These are phyloP conservation scores for Geotrichum bryndzae DNA, from an alignment of 1,139 yeast species.

Conservation along the genomic window DNA sequence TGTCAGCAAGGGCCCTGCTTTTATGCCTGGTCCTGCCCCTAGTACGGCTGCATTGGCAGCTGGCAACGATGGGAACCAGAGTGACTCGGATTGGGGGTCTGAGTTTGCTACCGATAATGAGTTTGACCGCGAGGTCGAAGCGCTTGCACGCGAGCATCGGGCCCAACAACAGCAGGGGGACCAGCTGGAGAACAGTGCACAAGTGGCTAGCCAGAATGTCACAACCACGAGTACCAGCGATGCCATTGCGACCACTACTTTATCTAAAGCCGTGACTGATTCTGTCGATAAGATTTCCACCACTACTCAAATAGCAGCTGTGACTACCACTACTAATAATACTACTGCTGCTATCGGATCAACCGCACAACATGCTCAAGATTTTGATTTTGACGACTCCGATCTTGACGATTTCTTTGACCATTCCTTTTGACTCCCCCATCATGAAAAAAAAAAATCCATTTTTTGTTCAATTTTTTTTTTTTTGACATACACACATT, in stretches of 20 bases:
- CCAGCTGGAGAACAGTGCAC: background rate
- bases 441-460: background rate
- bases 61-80: background rate
- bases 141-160: background rate
- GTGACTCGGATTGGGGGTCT: background rate
- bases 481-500: no score
- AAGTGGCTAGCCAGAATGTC: no score
- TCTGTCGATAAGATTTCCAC: no score
- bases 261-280: no score
- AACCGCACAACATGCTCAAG: background rate
- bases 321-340: no score
- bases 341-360: no score
- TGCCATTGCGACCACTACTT: no score
- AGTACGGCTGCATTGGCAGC: background rate
- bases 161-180: background rate
- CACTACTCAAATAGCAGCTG: background rate
- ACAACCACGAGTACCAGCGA: no score
- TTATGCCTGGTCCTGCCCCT: background rate
- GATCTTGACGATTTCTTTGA: background rate
- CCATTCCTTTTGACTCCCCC: background rate
- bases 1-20: background rate
- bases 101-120: background rate
- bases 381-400: constrained; percentile 4
- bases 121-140: background rate
- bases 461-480: background rate